phyloP scores from a whole-genome alignment of 2,329 filamentous ascomycete species.

The Acrocalymma vagum region DNA sequence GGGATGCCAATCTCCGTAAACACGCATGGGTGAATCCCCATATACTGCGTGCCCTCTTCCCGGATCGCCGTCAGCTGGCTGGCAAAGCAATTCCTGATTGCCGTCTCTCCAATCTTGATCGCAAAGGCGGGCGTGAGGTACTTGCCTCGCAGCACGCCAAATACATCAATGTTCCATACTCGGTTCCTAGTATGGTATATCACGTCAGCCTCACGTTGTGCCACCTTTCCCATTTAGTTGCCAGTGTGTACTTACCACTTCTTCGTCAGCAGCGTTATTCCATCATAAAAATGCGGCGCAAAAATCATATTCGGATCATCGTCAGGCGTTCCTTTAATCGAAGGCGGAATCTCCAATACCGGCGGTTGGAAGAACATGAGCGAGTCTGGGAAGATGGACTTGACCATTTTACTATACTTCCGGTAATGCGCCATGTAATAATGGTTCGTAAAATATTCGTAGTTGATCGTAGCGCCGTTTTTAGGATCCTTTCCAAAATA shows the following conservation, averaged over 20 bases:
- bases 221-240: too few relatives aligned
- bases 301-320: conserved; percentile 93
- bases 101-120: conserved; percentile 89
- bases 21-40: conserved; percentile 87
- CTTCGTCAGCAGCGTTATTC: conserved; percentile 95
- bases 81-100: conserved; percentile 90
- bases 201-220: conserved; percentile 5
- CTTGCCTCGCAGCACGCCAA: conserved; percentile 87
- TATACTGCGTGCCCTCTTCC: conserved; percentile 86
- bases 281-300: conserved; percentile 95
- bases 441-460: conserved; percentile 86
- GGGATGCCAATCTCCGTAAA: conserved; percentile 97
- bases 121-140: conserved; percentile 91
- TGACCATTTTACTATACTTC: conserved; percentile 76
- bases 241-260: conserved; percentile 70
- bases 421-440: conserved; percentile 92
- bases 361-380: conserved; percentile 93
- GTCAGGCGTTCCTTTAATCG: conserved; percentile 84
- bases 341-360: conserved; percentile 88
- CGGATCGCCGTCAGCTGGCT: conserved; percentile 86
- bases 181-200: conserved; percentile 70
- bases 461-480: conserved; percentile 78
- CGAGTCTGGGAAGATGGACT: conserved; percentile 77
- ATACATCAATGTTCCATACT: conserved; percentile 94
- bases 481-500: conserved; percentile 85